A percentile compares a stretch with the other conserved stretches of the same genome.
Evolutionary conservation across 371 early-diverging fungal genomes (phyloP).

Genomic region (Zopfochytrium polystomum): DNA sequence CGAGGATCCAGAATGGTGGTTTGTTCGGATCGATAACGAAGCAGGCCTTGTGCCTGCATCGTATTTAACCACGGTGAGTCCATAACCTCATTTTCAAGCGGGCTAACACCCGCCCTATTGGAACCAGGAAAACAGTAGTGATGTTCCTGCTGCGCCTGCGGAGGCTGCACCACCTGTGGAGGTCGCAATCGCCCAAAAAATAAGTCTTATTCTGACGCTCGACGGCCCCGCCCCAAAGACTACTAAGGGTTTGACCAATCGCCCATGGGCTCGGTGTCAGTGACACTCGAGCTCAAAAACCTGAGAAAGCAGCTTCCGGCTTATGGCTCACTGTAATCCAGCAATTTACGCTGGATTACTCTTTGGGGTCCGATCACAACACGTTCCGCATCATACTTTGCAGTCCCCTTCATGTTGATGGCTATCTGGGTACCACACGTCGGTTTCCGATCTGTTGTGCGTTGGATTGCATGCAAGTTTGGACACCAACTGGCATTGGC

Average conservation of each 20-base stretch:
- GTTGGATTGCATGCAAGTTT: too few relatives aligned
- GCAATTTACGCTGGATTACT: too few relatives aligned
- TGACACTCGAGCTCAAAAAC: too few relatives aligned
- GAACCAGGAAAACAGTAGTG: conserved; percentile 2
- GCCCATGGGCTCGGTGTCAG: too few relatives aligned
- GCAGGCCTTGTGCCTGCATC: conserved; percentile 45
- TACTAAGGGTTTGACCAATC: conserved; percentile 13
- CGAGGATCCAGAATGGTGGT: conserved; percentile 50
- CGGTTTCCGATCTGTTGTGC: too few relatives aligned
- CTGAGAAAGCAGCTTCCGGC: too few relatives aligned
- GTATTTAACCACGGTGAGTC: conserved; percentile 32
- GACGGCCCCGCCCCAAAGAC: conserved; percentile 25
- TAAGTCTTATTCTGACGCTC: conserved; percentile 32
- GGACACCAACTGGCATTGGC: too few relatives aligned
- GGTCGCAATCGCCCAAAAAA: conserved; percentile 36
- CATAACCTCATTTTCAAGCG: not conserved
- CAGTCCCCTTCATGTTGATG: too few relatives aligned
- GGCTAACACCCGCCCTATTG: not conserved
- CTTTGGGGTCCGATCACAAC: too few relatives aligned
- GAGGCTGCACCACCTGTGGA: conserved; percentile 1
- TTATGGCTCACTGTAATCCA: too few relatives aligned
- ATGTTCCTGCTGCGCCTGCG: not conserved
- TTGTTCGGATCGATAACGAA: conserved; percentile 36
- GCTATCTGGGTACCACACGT: too few relatives aligned
- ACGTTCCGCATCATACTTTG: too few relatives aligned